Conservation (phyloP, 2,329 filamentous ascomycete species). For the Penicillium sp. region DNA sequence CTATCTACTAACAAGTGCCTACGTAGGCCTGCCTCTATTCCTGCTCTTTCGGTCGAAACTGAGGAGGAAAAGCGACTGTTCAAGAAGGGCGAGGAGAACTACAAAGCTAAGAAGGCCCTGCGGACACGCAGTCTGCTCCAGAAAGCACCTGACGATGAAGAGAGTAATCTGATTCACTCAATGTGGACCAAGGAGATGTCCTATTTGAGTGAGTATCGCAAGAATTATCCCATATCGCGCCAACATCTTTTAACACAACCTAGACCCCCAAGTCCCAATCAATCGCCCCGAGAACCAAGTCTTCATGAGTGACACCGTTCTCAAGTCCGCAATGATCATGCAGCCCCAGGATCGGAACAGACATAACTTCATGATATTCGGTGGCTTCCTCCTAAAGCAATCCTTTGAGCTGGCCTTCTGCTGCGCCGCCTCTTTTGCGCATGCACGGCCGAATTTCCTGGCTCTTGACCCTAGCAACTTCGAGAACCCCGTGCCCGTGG, state of each 20-base stretch:
- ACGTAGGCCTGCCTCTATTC: conserved; percentile 57
- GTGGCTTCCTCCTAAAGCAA: conserved; percentile 70
- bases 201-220: conserved; percentile 52
- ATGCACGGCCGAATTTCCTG: conserved; percentile 67
- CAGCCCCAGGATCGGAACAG: conserved; percentile 68
- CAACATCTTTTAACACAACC: conserved; percentile 2
- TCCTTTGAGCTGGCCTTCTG: conserved; percentile 75
- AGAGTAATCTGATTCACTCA: conserved; percentile 68
- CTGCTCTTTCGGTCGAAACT: conserved; percentile 60
- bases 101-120: conserved; percentile 63
- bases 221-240: neutral
- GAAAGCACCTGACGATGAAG: conserved; percentile 66
- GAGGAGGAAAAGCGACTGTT: conserved; percentile 64
- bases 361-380: conserved; percentile 76
- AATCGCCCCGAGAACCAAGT: conserved; percentile 57
- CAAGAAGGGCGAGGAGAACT: conserved; percentile 63
- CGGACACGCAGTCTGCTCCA: conserved; percentile 60
- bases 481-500: conserved; percentile 71
- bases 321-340: conserved; percentile 70
- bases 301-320: conserved; percentile 61
- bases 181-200: conserved; percentile 69
- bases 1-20: conserved; percentile 5
- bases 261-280: conserved; percentile 55
- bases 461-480: conserved; percentile 72
- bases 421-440: conserved; percentile 68